Percentiles rank a stretch among this genome's conserved stretches.
phyloP scores from a whole-genome alignment of 352 stramenopile genomes.

The Phytophthora pini region DNA sequence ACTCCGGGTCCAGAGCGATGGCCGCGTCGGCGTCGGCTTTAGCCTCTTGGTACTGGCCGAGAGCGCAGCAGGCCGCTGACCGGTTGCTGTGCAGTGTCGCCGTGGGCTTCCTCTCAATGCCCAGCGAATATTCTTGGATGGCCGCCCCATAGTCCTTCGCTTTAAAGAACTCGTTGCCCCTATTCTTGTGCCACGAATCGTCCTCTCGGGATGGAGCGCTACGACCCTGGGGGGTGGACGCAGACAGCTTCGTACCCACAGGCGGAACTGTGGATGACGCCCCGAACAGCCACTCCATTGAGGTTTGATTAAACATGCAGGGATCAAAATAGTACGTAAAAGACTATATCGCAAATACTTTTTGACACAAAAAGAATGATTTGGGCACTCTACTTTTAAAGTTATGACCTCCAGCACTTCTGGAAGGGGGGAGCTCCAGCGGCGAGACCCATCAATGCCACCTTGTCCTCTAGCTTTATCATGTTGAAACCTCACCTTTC shows the following conservation, averaged over 20 bases:
- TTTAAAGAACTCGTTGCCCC: conserved; percentile 74
- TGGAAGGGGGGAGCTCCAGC: no score
- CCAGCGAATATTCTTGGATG: conserved; percentile 65
- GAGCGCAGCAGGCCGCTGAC: conserved; percentile 73
- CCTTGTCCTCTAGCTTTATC: no score
- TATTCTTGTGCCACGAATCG: conserved; percentile 70
- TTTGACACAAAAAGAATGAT: no score
- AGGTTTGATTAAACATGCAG: no score
- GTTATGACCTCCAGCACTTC: no score
- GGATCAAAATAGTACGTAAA: no score
- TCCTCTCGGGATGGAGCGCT: conserved; percentile 70
- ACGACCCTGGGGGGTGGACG: conserved; percentile 62
- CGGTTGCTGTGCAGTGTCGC: conserved; percentile 84
- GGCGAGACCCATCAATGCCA: no score
- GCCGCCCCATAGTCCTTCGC: conserved; percentile 60
- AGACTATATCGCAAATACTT: no score
- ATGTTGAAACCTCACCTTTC: no score
- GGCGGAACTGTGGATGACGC: conserved; percentile 12
- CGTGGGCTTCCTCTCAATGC: conserved; percentile 57
- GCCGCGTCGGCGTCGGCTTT: conserved; percentile 64
- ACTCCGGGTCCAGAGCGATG: conserved; percentile 68
- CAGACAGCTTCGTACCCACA: conserved; percentile 55
- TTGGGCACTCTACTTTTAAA: no score
- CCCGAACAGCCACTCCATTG: conserved; percentile 78
- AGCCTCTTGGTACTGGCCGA: conserved; percentile 59